Conservation (phyloP, 495 filamentous ascomycete species). For the Letharia lupina region DNA sequence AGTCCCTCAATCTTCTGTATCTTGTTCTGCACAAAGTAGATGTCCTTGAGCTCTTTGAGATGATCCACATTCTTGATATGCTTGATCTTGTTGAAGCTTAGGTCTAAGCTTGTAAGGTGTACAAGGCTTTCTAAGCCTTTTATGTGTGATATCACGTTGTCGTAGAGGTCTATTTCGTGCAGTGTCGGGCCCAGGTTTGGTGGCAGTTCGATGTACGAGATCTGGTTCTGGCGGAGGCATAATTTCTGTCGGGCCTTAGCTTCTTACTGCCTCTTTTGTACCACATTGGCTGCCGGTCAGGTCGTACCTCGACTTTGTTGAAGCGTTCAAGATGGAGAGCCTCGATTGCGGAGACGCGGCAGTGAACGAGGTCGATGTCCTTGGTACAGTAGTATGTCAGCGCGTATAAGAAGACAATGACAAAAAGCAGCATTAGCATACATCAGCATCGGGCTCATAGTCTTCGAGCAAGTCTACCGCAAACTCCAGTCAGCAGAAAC, state of each 20-base stretch:
- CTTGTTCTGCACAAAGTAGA: slow-evolving; percentile 95
- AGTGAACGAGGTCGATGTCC: slow-evolving; percentile 87
- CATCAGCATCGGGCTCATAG: slow-evolving; percentile 51
- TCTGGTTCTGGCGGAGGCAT: slow-evolving; percentile 90
- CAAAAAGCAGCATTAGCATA: slow-evolving; percentile 24
- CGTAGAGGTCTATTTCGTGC: slow-evolving; percentile 87
- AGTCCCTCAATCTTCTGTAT: slow-evolving; percentile 81
- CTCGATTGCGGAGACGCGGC: slow-evolving; percentile 69
- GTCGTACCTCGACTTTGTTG: slow-evolving; percentile 53
- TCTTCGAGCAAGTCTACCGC: slow-evolving; percentile 56
- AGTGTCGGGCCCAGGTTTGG: slow-evolving; percentile 53
- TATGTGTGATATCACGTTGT: slow-evolving; percentile 89
- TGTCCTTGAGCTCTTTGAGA: slow-evolving; percentile 66
- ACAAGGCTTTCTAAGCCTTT: slow-evolving; percentile 70
- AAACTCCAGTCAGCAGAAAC: slow-evolving; percentile 3
- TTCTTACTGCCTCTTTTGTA: neutral
- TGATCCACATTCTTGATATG: slow-evolving; percentile 88
- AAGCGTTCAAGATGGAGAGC: slow-evolving; percentile 77
- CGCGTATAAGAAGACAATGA: slow-evolving; percentile 5
- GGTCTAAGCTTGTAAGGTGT: slow-evolving; percentile 69
- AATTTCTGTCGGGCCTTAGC: slow-evolving; percentile 46
- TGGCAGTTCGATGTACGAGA: slow-evolving; percentile 69
- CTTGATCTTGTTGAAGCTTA: slow-evolving; percentile 99
- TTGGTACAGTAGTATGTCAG: slow-evolving; percentile 29
- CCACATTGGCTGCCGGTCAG: neutral